phyloP scores from a whole-genome alignment of 208 protist genomes.

The Wallacemonas sp. region DNA sequence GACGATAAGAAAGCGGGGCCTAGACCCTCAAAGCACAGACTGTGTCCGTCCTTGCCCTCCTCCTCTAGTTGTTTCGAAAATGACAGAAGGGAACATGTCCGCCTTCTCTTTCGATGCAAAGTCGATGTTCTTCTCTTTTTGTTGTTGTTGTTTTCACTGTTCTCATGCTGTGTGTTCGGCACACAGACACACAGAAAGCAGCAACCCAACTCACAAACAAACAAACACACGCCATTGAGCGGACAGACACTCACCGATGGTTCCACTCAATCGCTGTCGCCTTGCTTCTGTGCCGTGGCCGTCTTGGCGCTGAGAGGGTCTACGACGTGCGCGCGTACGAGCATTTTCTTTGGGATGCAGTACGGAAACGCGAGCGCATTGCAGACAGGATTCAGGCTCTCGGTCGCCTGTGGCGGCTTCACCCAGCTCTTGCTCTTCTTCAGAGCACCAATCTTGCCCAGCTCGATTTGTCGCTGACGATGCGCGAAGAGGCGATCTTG shows the following conservation, averaged over 20 bases:
- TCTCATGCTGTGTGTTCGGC: too few species aligned
- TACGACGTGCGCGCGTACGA: constrained; percentile 45
- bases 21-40: too few species aligned
- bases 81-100: too few species aligned
- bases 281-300: background rate
- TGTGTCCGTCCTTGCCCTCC: too few species aligned
- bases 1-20: too few species aligned
- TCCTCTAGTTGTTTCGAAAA: too few species aligned
- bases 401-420: constrained; percentile 35
- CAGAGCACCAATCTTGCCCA: constrained; percentile 85
- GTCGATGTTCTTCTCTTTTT: too few species aligned
- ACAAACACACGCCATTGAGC: too few species aligned
- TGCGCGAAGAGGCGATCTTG: constrained; percentile 81
- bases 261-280: background rate
- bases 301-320: constrained; percentile 68
- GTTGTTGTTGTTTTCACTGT: too few species aligned
- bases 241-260: too few species aligned
- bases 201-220: constrained; percentile 1
- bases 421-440: constrained; percentile 72
- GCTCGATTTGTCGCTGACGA: constrained; percentile 77
- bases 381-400: constrained; percentile 71
- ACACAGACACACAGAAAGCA: too few species aligned
- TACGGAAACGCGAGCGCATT: constrained; percentile 86
- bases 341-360: constrained; percentile 80
- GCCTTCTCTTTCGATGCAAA: too few species aligned